Conservation (phyloP, 2,329 filamentous ascomycete genomes). For the Clonostachys chloroleuca region DNA sequence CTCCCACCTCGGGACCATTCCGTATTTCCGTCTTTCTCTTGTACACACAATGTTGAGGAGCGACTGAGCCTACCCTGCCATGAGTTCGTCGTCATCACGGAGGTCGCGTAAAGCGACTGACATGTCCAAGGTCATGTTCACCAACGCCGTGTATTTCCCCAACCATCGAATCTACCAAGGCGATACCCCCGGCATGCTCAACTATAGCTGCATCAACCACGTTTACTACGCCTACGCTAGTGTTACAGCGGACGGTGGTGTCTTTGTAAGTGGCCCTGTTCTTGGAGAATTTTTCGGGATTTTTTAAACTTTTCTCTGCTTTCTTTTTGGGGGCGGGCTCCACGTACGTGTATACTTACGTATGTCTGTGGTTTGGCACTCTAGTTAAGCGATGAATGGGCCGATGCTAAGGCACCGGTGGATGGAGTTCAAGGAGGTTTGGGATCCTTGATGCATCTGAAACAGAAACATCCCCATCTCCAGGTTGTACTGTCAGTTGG, state of each 20-base stretch:
- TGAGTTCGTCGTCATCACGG: slow-evolving; percentile 33
- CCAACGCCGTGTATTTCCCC: slow-evolving; percentile 82
- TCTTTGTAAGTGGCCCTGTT: slow-evolving; percentile 58
- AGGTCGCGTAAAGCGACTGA: slow-evolving; percentile 40
- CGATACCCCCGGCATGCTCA: slow-evolving; percentile 69
- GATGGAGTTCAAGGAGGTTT: slow-evolving; percentile 69
- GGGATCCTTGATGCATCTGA: slow-evolving; percentile 69
- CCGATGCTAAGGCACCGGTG: slow-evolving; percentile 67
- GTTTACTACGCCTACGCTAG: slow-evolving; percentile 82
- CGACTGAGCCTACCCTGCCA: slow-evolving; percentile 6
- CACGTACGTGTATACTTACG: not conserved
- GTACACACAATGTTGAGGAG: not conserved
- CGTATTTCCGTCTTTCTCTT: not conserved
- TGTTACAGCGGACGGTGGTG: slow-evolving; percentile 65
- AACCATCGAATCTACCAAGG: slow-evolving; percentile 71
- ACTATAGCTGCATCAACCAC: slow-evolving; percentile 73
- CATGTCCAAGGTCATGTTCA: slow-evolving; percentile 45
- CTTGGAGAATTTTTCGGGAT: not conserved
- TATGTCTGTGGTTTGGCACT: not conserved
- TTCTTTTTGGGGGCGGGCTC: not conserved
- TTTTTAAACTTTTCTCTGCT: not conserved
- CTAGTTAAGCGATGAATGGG: slow-evolving; percentile 76
- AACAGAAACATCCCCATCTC: slow-evolving; percentile 64
- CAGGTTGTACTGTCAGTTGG: slow-evolving; percentile 77
- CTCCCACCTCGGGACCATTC: not conserved